Base-by-base conservation (phyloP, 371 early-diverging fungal genomes). In the Capillidium heterosporum region DNA sequence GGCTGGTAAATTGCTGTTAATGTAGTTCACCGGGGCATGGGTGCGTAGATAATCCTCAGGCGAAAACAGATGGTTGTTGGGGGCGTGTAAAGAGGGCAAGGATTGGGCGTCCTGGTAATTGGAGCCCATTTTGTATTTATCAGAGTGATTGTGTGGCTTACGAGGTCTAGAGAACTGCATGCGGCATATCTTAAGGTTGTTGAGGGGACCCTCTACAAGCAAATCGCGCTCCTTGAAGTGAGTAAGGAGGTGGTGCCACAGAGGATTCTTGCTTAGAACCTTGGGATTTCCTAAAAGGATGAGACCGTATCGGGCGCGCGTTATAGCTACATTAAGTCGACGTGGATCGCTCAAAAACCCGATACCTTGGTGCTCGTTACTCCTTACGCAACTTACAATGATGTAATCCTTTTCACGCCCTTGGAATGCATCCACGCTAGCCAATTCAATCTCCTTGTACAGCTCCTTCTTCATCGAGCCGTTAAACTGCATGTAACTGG, bases 351-450 rank as follows among this genome's bases (percentile, higher is more conserved):
- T 89, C 68, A 98, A 76, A 74, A 99, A 99, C 32, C 99, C 99
- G 63, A 98, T 95, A 17, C 95, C 96, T 61, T 91, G 93, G 63
- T 90, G 89, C 60, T 92, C 89, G 70, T 99, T 97, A 60, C 91
- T 88, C 47, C 99, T 78, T 19, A 99, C 99, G 66, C 96, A 91
- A 61, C 89, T 84, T 54, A 99, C 75, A 63, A 99, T 95, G 60
- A 99, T 98, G 64, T 93, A 96, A 65, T 98, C 99, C 70, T 97
- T 98, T 68, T 99, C 99, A 68, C 98, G 85, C 26, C 99, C 99
- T 63, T 99, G 99, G 82, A 99, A 99, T 5, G 97, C 96, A 65
- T 99, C 99, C n/a, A 99, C 99, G 67, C 89, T 91, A 21, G 92
- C 91, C 0, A 97, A 91, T 66, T 98, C 98, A 32, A 97, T 91